Evolutionary conservation across 164 flowering plant genomes (phyloP), one percentile per base, ranked within the genome.

Genomic region (Vitis cinerea): DNA sequence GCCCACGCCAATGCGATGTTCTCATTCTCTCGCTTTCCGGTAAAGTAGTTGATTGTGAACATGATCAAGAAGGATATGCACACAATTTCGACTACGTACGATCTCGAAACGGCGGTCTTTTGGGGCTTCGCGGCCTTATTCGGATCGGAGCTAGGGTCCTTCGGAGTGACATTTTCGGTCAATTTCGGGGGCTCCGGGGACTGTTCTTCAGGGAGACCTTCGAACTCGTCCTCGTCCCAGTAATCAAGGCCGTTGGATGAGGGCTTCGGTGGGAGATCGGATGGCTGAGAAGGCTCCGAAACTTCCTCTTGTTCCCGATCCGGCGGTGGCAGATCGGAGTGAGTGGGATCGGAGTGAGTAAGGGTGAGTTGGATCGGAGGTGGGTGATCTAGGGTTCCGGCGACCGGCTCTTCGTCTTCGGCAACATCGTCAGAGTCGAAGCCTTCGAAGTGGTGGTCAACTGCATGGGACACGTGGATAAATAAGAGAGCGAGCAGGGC

Each of bases 211-310:
- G 96, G 97, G 10, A 94, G 52, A 23, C 99, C 99, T 73, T 94
- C 99, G 78, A 94, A 94, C 54, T 94, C 99, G 68, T 95, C 97
- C 70, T 92, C 99, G 65, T 95, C 98, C 99, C 99, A 95, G 75
- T 79, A 90, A 14, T 94, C 97, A 63, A 90, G 87, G 49, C 75
- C 53, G 2, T 87, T 65, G 5, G 88, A 49, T 10, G 87, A 30
- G 44, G 87, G 72, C 37, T 76, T 72, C 1, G 78, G 71, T 11
- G 71, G 31, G 30, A 75, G 74, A 75, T 78, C 84, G 29, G 86
- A 57, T 2, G 75, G 37, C 19, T 79, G 67, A 49, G 83, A 49
- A n/a, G 70, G 10, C 6, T 30, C 47, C 31, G 68, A 64, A 11
- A 8, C 12, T 15, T 72, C 56, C 27, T 61, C 50, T 37, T 72